These are phyloP conservation scores for Debaryomycetaceae sp. DNA, from an alignment of 1,139 yeast species.

Conservation along the genomic window DNA sequence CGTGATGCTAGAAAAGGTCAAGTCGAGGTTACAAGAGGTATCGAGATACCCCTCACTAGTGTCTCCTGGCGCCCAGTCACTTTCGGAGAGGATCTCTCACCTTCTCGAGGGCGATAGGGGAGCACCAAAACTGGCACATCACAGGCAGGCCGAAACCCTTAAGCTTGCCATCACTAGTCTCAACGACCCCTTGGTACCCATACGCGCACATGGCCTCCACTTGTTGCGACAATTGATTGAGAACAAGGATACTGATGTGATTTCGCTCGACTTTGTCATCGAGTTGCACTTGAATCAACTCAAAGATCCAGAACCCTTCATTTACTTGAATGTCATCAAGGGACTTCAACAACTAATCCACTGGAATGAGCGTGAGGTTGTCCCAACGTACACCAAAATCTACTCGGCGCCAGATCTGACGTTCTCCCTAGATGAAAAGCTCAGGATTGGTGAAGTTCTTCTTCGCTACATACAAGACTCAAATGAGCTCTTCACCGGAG, in stretches of 20 bases:
- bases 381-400: slow-evolving; percentile 35
- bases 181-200: slow-evolving; percentile 77
- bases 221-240: slow-evolving; percentile 57
- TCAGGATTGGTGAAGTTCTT: slow-evolving; percentile 79
- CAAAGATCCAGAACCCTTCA: slow-evolving; percentile 78
- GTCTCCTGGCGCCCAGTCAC: slow-evolving; percentile 19
- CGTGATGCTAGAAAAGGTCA: slow-evolving; percentile 23
- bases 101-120: slow-evolving; percentile 24
- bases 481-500: slow-evolving; percentile 46
- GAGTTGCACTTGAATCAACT: slow-evolving; percentile 62
- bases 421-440: slow-evolving; percentile 53
- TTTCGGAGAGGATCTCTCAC: slow-evolving; percentile 25
- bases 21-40: slow-evolving; percentile 21
- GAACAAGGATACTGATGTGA: slow-evolving; percentile 38
- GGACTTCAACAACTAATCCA: slow-evolving; percentile 62
- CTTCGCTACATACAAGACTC: slow-evolving; percentile 51
- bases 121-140: slow-evolving; percentile 7
- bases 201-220: slow-evolving; percentile 80
- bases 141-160: slow-evolving; percentile 16
- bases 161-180: slow-evolving; percentile 62
- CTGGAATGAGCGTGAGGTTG: slow-evolving; percentile 33
- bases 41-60: slow-evolving; percentile 10
- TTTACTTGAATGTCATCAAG: slow-evolving; percentile 78
- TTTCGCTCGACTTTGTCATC: slow-evolving; percentile 53
- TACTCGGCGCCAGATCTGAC: slow-evolving; percentile 31